Evolutionary conservation across 352 stramenopile species (phyloP).

Genomic region (Globisporangium megalacanthum): DNA sequence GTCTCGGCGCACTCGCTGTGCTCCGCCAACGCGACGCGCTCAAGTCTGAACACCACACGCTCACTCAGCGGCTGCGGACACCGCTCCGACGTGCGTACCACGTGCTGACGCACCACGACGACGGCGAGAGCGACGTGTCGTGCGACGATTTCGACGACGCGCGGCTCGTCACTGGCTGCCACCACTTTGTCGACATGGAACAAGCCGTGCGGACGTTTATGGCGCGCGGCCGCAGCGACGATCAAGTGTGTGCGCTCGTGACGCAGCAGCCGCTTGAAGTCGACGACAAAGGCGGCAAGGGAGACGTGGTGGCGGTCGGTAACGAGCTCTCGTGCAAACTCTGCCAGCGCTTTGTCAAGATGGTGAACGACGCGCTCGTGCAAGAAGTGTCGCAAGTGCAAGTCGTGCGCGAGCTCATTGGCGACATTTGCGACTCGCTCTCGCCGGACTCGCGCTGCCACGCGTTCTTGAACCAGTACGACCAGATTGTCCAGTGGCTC

Average conservation of each 20-base stretch:
- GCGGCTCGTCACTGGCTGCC: slow-evolving; percentile 35
- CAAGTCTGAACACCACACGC: slow-evolving; percentile 18
- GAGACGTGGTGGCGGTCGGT: slow-evolving; percentile 17
- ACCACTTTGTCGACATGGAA: slow-evolving; percentile 33
- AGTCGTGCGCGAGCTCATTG: slow-evolving; percentile 66
- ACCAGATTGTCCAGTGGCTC: slow-evolving; percentile 75
- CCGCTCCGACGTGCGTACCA: slow-evolving; percentile 36
- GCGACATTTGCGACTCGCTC: slow-evolving; percentile 72
- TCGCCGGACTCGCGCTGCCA: slow-evolving; percentile 71
- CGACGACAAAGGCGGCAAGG: neutral
- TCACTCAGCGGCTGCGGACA: slow-evolving; percentile 28
- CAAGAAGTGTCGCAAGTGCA: slow-evolving; percentile 59
- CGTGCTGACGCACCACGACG: slow-evolving; percentile 34
- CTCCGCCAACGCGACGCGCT: slow-evolving; percentile 43
- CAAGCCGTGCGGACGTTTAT: slow-evolving; percentile 40
- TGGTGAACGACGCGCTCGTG: slow-evolving; percentile 52
- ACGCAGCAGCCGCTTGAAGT: neutral
- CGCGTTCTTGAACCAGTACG: slow-evolving; percentile 65
- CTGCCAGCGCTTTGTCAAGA: slow-evolving; percentile 72
- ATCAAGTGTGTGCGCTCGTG: slow-evolving; percentile 43
- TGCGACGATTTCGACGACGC: slow-evolving; percentile 39
- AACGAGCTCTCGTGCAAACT: slow-evolving; percentile 59
- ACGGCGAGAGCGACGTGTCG: slow-evolving; percentile 26
- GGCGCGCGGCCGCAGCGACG: slow-evolving; percentile 27
- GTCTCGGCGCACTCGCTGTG: slow-evolving; percentile 33